Evolutionary conservation across 106 monocot genomes (phyloP), one percentile per base, ranked within the genome.

Genomic region (Amphibolis antarctica): DNA sequence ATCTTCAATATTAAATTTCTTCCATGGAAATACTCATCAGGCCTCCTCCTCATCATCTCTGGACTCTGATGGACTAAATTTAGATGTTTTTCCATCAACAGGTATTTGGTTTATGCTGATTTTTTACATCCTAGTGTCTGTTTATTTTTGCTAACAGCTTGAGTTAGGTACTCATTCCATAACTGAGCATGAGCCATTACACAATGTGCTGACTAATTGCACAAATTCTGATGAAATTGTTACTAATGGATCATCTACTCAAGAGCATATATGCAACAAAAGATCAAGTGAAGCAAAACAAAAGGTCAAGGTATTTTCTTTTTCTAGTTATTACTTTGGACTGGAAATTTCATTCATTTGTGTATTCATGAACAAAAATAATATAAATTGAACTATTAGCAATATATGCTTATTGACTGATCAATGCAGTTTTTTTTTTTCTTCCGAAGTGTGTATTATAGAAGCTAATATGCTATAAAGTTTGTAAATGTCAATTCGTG

Each of bases 1-100:
- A 60, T 67, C 59, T 62, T 74, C 74, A 52, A 74, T 74, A 12
- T 52, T 53, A 26, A 66, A 49, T 17, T 74, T 67, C 66, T 66
- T 74, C 24, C 49, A 44, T 52, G 74, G 46, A 48, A 66, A 27
- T 26, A 1, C 12, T 44, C 12, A 14, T 56, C 45, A 48, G n/a
- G n/a, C n/a, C 17, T 15, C 25, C 18, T 10, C 58, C 5, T 59
- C 44, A 21, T 60, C 61, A 50, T 52, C 60, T 3, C 59, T 60
- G 27, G 66, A n/a, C 24, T 52, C 48, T 65, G 46, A 63, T 63
- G 54, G 11, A 49, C 45, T 28, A 20, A 20, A 5, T 6, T 19
- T 45, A 49, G 65, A 72, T 44, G 42, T 19, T 55, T 44, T 27
- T 9, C 42, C 44, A 9, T 44, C 30, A 19, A 51, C 70, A 14